phyloP scores from a whole-genome alignment of 1,139 yeast species.

The Yamadazyma triangularis region DNA sequence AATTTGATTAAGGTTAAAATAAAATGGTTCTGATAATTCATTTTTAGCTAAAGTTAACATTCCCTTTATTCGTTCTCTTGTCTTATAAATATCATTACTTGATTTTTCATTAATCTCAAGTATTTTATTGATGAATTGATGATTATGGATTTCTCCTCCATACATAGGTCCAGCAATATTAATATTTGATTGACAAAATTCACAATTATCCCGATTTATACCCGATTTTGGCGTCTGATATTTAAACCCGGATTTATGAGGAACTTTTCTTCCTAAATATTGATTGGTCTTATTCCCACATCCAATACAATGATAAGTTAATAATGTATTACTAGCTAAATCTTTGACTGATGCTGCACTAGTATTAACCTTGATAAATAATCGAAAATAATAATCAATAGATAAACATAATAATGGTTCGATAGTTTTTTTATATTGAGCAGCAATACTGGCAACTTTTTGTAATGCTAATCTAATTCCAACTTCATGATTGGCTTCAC shows the following conservation, averaged over 20 bases:
- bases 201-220: conserved; percentile 51
- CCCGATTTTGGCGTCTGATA: conserved; percentile 33
- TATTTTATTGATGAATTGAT: conserved; percentile 59
- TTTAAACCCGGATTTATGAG: conserved; percentile 20
- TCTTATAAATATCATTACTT: conserved; percentile 59
- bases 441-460: conserved; percentile 77
- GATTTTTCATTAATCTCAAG: conserved; percentile 48
- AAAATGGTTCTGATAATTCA: conserved; percentile 73
- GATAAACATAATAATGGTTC: conserved; percentile 84
- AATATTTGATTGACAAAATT: conserved; percentile 62
- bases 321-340: conserved; percentile 67
- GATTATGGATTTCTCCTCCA: conserved; percentile 73
- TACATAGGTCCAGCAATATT: conserved; percentile 97
- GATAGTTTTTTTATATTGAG: conserved; percentile 78
- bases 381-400: conserved; percentile 87
- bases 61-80: conserved; percentile 81
- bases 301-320: conserved; percentile 81
- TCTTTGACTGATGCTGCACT: conserved; percentile 80
- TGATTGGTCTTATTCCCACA: conserved; percentile 75
- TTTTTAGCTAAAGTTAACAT: conserved; percentile 80
- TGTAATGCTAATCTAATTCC: conserved; percentile 82
- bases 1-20: conserved; percentile 73
- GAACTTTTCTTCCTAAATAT: conserved; percentile 62
- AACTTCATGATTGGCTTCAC: conserved; percentile 88
- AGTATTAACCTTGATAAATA: conserved; percentile 70